Evolutionary conservation across 2,329 filamentous ascomycete species (phyloP).

Genomic region (Cercospora sp.): DNA sequence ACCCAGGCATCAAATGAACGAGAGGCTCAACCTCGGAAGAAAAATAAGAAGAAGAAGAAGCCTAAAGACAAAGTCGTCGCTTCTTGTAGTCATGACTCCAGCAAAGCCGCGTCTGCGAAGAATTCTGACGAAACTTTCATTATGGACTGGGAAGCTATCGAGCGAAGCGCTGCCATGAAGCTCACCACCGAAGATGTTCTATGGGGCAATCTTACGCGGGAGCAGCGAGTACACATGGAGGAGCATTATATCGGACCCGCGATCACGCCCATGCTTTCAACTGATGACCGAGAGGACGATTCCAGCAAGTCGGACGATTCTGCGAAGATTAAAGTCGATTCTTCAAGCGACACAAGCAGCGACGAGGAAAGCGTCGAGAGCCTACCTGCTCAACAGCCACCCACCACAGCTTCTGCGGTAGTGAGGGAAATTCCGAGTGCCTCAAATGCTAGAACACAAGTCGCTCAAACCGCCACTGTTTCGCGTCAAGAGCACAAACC

Average conservation of each 20-base stretch:
- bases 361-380: background rate
- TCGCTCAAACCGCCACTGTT: background rate
- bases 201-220: background rate
- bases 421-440: background rate
- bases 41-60: background rate
- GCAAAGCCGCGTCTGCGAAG: background rate
- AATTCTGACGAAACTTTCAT: background rate
- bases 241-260: slow-evolving; percentile 2
- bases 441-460: background rate
- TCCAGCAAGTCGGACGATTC: background rate
- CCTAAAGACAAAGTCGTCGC: background rate
- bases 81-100: background rate
- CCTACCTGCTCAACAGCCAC: background rate
- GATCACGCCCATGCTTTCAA: background rate
- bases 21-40: too few species aligned
- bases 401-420: background rate
- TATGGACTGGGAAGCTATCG: slow-evolving; percentile 6
- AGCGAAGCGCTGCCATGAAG: background rate
- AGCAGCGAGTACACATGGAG: slow-evolving; percentile 5
- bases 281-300: background rate
- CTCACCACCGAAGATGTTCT: background rate
- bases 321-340: background rate
- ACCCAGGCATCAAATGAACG: too few species aligned
- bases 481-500: background rate
- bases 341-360: background rate